Evolutionary conservation across 176 grass and related monocot genomes (phyloP).

Genomic region (Eragrostis curvula): DNA sequence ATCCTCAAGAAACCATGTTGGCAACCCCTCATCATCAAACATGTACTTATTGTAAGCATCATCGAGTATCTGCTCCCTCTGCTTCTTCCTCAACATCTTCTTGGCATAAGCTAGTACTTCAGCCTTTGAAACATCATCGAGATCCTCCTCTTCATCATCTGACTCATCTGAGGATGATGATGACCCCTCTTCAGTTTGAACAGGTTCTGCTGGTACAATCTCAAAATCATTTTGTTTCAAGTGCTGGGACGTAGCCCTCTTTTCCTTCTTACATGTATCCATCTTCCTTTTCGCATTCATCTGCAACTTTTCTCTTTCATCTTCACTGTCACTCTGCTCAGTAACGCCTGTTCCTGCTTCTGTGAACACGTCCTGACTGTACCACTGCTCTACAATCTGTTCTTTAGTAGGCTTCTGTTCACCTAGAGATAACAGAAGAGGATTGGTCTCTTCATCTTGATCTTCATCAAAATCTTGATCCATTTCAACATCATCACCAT

Average conservation of each 20-base stretch:
- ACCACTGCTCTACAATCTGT: slow-evolving; percentile 79
- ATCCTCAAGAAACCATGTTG: slow-evolving; percentile 85
- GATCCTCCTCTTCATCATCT: slow-evolving; percentile 62
- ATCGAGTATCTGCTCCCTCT: slow-evolving; percentile 93
- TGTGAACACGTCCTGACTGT: slow-evolving; percentile 77
- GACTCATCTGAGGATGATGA: slow-evolving; percentile 82
- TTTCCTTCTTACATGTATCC: slow-evolving; percentile 37
- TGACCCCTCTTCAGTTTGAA: slow-evolving; percentile 56
- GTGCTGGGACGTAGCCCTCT: slow-evolving; percentile 17
- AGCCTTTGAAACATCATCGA: slow-evolving; percentile 68
- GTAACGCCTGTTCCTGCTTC: slow-evolving; percentile 43
- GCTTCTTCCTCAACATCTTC: slow-evolving; percentile 98
- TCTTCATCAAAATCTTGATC: slow-evolving; percentile 67
- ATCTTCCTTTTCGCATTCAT: slow-evolving; percentile 42
- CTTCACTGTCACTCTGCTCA: slow-evolving; percentile 71
- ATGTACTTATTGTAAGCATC: slow-evolving; percentile 92
- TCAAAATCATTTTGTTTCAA: slow-evolving; percentile 72
- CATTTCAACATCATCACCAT: slow-evolving; percentile 53
- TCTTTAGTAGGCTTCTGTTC: slow-evolving; percentile 68
- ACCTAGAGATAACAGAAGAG: slow-evolving; percentile 73
- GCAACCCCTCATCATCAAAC: slow-evolving; percentile 87
- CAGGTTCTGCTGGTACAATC: slow-evolving; percentile 83
- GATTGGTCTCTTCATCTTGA: slow-evolving; percentile 61
- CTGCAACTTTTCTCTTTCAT: slow-evolving; percentile 56
- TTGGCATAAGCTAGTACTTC: slow-evolving; percentile 93